Percentiles rank a stretch among this genome's conserved stretches.
phyloP scores from a whole-genome alignment of 768 basidiomycete genomes.

The Mrakia gelida region DNA sequence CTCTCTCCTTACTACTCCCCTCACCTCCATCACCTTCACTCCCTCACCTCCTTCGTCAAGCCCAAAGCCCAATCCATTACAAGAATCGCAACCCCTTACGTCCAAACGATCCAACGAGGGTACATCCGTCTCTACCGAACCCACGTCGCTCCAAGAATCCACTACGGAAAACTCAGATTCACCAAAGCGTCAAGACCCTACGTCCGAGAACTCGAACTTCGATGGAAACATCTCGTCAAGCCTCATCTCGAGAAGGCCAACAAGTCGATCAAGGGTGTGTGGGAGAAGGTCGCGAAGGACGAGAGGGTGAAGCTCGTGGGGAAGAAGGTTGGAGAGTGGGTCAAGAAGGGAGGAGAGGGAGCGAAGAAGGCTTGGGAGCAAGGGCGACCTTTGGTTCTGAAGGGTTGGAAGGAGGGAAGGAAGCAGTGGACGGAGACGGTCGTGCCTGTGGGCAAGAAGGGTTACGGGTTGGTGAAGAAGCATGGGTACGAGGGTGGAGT shows the following conservation, averaged over 20 bases:
- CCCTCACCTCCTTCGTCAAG: neutral
- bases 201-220: conserved; percentile 31
- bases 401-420: neutral
- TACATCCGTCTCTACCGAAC: conserved; percentile 30
- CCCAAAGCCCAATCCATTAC: conserved; percentile 38
- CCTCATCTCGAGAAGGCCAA: conserved; percentile 39
- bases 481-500: conserved; percentile 8
- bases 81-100: conserved; percentile 32
- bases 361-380: conserved; percentile 9
- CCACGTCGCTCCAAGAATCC: conserved; percentile 36
- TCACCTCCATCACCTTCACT: conserved; percentile 33
- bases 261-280: neutral
- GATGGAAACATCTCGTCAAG: conserved; percentile 38
- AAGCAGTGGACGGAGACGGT: neutral
- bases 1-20: conserved; percentile 34
- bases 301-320: neutral
- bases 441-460: neutral
- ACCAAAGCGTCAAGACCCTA: neutral
- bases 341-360: neutral
- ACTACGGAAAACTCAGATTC: conserved; percentile 20
- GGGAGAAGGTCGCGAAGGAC: neutral
- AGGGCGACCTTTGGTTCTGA: conserved; percentile 1
- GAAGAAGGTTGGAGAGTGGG: neutral
- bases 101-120: conserved; percentile 36
- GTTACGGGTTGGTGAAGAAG: neutral